phyloP scores from a whole-genome alignment of 2,329 filamentous ascomycete species.

The Curvularia lunata region DNA sequence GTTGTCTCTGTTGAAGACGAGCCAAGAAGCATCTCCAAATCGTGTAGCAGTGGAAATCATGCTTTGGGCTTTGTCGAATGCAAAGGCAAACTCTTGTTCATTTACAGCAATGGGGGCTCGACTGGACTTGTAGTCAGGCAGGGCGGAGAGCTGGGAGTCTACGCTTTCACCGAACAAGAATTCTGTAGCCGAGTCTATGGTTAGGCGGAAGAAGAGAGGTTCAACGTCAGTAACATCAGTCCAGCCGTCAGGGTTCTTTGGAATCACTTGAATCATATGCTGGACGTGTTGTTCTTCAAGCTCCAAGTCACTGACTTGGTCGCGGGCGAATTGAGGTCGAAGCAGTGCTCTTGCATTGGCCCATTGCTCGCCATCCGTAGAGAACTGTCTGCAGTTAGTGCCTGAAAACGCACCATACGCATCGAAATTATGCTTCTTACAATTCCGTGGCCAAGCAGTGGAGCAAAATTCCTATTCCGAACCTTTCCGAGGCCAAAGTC shows the following conservation, averaged over 20 bases:
- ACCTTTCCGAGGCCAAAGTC: constrained; percentile 51
- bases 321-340: constrained; percentile 45
- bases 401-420: neutral
- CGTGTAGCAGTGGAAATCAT: constrained; percentile 24
- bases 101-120: constrained; percentile 17
- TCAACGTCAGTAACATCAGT: constrained; percentile 44
- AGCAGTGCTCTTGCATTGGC: constrained; percentile 42
- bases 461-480: constrained; percentile 47
- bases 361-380: constrained; percentile 41
- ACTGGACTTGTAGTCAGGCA: constrained; percentile 29
- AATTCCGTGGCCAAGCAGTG: constrained; percentile 51
- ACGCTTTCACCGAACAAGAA: constrained; percentile 49
- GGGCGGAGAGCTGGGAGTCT: constrained; percentile 33
- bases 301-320: constrained; percentile 44
- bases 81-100: constrained; percentile 31
- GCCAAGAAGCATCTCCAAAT: constrained; percentile 41
- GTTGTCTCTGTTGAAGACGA: constrained; percentile 39
- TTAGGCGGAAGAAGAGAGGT: constrained; percentile 50
- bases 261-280: constrained; percentile 42
- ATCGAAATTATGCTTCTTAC: constrained; percentile 24
- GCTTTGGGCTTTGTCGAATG: constrained; percentile 34
- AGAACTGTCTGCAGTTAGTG: constrained; percentile 30
- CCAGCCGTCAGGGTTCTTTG: constrained; percentile 30
- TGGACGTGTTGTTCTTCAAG: constrained; percentile 41
- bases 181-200: constrained; percentile 47